Conservation (phyloP, 192 early-diverging fungal genomes). For the Dimargaris xerosporica region DNA sequence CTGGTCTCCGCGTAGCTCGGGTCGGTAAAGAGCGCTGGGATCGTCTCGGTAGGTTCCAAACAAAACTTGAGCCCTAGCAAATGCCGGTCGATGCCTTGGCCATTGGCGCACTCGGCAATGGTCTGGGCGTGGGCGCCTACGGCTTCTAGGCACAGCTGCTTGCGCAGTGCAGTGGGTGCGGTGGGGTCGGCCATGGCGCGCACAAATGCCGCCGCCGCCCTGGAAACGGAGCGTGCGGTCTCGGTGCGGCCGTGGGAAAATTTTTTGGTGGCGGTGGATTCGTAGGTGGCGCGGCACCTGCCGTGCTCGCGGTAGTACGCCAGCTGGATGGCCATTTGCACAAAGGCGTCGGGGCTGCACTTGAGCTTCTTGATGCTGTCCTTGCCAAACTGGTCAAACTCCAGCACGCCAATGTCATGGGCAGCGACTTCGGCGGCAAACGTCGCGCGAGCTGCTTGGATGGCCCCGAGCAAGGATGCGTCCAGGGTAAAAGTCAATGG, state of each 20-base stretch:
- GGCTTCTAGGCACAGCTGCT: conserved; percentile 30
- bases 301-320: conserved; percentile 49
- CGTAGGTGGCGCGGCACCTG: conserved; percentile 48
- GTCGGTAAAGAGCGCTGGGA: conserved; percentile 31
- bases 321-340: conserved; percentile 66
- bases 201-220: conserved; percentile 37
- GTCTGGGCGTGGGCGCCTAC: conserved; percentile 30
- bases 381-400: conserved; percentile 60
- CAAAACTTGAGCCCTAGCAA: conserved; percentile 44
- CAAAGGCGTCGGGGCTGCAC: conserved; percentile 49
- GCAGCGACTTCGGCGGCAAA: conserved; percentile 49
- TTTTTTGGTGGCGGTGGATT: conserved; percentile 50
- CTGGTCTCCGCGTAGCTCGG: conserved; percentile 33
- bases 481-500: conserved; percentile 37
- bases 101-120: conserved; percentile 38
- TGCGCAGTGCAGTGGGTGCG: conserved; percentile 24
- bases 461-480: conserved; percentile 26
- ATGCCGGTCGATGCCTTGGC: conserved; percentile 52
- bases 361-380: conserved; percentile 44
- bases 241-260: conserved; percentile 58
- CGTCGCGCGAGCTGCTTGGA: conserved; percentile 37
- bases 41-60: conserved; percentile 25
- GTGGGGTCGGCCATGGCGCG: conserved; percentile 34
- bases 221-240: conserved; percentile 57
- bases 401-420: conserved; percentile 48